Conservation (phyloP, 75 land plant genomes). For the Gnetum montanum region DNA sequence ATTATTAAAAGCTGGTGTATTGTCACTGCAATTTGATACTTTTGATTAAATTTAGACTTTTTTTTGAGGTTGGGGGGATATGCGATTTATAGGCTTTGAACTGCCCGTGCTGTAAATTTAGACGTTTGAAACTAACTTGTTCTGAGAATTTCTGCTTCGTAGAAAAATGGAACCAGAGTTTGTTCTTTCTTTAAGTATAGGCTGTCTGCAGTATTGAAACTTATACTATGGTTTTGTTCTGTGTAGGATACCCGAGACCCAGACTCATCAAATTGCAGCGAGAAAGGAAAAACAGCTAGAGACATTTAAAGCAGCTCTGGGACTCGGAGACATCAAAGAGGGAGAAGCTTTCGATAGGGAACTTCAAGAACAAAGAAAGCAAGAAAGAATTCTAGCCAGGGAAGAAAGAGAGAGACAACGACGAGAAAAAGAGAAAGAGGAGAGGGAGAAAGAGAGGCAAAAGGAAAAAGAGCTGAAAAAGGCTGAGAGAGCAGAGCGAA, state of each 20-base stretch:
- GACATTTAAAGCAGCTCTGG: conserved; percentile 66
- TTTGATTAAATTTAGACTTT: too few species aligned
- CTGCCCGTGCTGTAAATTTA: too few species aligned
- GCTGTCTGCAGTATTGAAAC: too few species aligned
- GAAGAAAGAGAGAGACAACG: conserved; percentile 37
- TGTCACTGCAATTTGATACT: too few species aligned
- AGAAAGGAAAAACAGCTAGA: conserved; percentile 86
- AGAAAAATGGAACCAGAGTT: too few species aligned
- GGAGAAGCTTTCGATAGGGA: conserved; percentile 40
- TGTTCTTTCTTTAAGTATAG: too few species aligned
- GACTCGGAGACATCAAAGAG: conserved; percentile 32
- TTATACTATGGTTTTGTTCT: conserved; percentile 5
- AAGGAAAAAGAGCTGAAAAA: conserved; percentile 29
- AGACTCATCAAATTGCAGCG: conserved; percentile 96
- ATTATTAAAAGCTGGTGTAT: too few species aligned
- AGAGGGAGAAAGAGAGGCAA: conserved; percentile 14
- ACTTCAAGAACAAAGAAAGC: conserved; percentile 36
- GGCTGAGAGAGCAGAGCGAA: conserved; percentile 13
- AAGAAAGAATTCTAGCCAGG: conserved; percentile 35
- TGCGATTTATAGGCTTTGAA: too few species aligned
- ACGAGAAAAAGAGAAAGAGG: conserved; percentile 16
- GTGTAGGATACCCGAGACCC: conserved; percentile 63
- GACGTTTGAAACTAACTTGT: too few species aligned
- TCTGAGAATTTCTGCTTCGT: too few species aligned
- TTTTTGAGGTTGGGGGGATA: too few species aligned